These are phyloP conservation scores for Asterionellopsis glacialis DNA, from an alignment of 108 stramenopile genomes.

Conservation along the genomic window DNA sequence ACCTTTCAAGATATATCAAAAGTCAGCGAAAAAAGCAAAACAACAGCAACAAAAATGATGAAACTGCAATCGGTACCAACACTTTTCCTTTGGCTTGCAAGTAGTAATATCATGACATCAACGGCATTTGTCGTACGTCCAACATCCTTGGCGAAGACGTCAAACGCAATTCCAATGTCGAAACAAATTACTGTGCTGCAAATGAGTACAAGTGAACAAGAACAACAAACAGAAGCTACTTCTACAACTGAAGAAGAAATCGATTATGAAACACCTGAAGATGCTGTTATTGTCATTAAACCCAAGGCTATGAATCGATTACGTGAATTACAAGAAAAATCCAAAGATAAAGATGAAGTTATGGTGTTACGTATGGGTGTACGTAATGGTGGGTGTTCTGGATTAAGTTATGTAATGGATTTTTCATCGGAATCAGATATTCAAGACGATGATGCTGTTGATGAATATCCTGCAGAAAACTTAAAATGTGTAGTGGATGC, in stretches of 20 bases:
- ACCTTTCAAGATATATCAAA: no score
- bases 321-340: constrained; percentile 65
- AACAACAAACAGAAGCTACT: no score
- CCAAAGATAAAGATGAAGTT: constrained; percentile 26
- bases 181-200: no score
- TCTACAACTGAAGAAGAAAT: background rate
- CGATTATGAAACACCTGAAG: constrained; percentile 56
- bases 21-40: no score
- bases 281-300: constrained; percentile 70
- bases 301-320: constrained; percentile 80
- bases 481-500: constrained; percentile 92
- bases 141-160: no score
- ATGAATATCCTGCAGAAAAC: constrained; percentile 53
- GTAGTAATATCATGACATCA: no score
- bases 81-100: no score
- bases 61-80: no score
- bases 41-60: no score
- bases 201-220: no score
- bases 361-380: constrained; percentile 94
- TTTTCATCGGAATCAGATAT: constrained; percentile 75
- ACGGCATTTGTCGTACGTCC: no score
- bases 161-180: no score
- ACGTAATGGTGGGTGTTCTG: constrained; percentile 91
- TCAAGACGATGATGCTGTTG: constrained; percentile 79
- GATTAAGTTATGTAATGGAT: constrained; percentile 93